Evolutionary conservation across 441 rosid genomes (phyloP), one percentile per base, ranked within the genome.

Genomic region (Adansonia madagascariensis): DNA sequence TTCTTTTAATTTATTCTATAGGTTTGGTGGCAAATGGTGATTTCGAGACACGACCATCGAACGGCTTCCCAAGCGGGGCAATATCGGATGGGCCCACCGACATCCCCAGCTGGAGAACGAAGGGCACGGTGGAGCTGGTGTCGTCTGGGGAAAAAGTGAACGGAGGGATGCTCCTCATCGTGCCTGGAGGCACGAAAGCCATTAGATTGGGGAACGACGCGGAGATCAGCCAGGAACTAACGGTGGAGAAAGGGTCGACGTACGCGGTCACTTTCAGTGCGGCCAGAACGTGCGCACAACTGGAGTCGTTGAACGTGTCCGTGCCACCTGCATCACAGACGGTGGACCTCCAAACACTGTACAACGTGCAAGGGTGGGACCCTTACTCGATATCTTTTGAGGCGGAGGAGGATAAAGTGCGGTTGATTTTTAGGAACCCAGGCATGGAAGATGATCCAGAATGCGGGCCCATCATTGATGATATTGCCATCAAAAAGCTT

Each of bases 381-480:
- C 98, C 99, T 0, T 95, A 95, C 77, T 92, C 97, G 3, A 86
- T 89, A 91, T 92, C 97, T 65, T 95, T 93, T 62, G 91, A 87
- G 85, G 97, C 97, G 0, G 82, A 80, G 41, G 93, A 87, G 9
- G 93, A 85, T 75, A 88, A 78, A 55, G 89, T 79, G 2, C 71
- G 44, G 0, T 75, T 95, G 82, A 87, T 83, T 56, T 95, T 93
- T 74, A 84, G 85, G 82, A 95, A 95, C 76, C 90, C 93, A 17
- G 99, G 99, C 46, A 95, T 93, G 99, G 99, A 93, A 71, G 97
- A 95, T 63, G 99, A 95, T 86, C 98, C 98, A 3, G 85, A 97
- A 1, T 95, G 99, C 79, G 98, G 99, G 43, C 99, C 99, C 75
- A 93, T 95, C 67, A 90, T 95, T 17, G 99, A 95, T 47, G 94